Evolutionary conservation across 1,284 basidiomycete genomes (phyloP).

Genomic region (Trametes versicolor): DNA sequence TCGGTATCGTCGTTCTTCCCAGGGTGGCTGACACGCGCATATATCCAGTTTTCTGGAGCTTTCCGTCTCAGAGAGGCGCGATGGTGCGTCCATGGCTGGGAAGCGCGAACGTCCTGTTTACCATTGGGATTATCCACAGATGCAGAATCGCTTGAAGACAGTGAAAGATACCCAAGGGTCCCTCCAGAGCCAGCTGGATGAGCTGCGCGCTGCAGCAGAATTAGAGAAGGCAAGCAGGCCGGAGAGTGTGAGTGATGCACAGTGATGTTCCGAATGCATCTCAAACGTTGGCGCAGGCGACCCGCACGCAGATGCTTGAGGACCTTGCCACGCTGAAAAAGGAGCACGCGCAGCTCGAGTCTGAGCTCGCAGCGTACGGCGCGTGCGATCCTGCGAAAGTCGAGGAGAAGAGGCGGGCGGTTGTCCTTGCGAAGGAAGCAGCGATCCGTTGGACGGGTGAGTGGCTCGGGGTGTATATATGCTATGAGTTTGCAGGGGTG

Average conservation of each 20-base stretch:
- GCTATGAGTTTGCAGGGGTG: not conserved
- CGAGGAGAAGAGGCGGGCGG: slow-evolving; percentile 76
- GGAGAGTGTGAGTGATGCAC: slow-evolving; percentile 64
- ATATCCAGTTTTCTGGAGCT: slow-evolving; percentile 88
- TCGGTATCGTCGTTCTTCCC: too few species aligned
- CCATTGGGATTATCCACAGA: slow-evolving; percentile 47
- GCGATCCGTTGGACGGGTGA: slow-evolving; percentile 87
- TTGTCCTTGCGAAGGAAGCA: slow-evolving; percentile 81
- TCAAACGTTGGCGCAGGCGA: slow-evolving; percentile 53
- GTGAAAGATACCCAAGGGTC: slow-evolving; percentile 59
- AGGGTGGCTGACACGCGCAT: slow-evolving; percentile 41
- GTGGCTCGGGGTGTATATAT: slow-evolving; percentile 35
- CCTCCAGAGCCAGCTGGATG: slow-evolving; percentile 57
- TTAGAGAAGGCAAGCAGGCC: slow-evolving; percentile 65
- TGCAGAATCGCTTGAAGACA: slow-evolving; percentile 67
- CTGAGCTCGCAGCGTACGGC: slow-evolving; percentile 79
- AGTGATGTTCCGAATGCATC: too few species aligned
- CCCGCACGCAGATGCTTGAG: slow-evolving; percentile 60
- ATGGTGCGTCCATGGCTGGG: slow-evolving; percentile 56
- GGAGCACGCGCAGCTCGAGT: slow-evolving; percentile 66
- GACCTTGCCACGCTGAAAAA: slow-evolving; percentile 60
- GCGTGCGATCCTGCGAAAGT: slow-evolving; percentile 85
- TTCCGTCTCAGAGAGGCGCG: slow-evolving; percentile 86
- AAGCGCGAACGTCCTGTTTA: not conserved
- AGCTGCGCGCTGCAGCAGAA: slow-evolving; percentile 49